Evolutionary conservation across 441 rosid species (phyloP).

Genomic region (Gossypium armourianum): DNA sequence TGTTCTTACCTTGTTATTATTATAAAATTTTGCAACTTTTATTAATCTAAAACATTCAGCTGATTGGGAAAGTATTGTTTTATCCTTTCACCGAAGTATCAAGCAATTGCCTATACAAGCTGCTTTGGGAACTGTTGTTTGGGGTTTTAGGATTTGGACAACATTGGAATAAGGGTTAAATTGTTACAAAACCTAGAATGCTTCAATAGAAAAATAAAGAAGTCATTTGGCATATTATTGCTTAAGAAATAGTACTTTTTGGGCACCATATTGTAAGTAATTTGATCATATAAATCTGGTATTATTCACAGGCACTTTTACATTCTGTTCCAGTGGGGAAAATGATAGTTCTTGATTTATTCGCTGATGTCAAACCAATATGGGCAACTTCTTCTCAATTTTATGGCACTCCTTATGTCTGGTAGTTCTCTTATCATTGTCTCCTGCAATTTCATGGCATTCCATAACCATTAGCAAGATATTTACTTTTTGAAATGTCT

Average conservation of each 20-base stretch:
- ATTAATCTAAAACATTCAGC: not conserved
- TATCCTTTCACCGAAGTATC: not conserved
- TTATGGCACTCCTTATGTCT: conserved; percentile 84
- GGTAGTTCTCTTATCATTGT: conserved; percentile 34
- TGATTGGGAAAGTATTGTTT: not conserved
- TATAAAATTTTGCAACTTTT: not conserved
- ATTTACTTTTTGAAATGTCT: conserved; percentile 6
- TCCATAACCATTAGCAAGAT: not conserved
- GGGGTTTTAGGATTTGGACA: conserved; percentile 1
- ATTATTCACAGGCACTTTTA: conserved; percentile 66
- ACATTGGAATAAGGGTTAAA: not conserved
- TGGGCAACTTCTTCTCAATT: conserved; percentile 77
- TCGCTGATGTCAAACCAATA: conserved; percentile 82
- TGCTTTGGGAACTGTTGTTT: not conserved
- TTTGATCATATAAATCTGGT: conserved; percentile 11
- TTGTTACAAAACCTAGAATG: not conserved
- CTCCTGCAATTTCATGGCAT: not conserved
- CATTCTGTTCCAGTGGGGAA: conserved; percentile 86
- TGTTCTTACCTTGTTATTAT: conserved; percentile 5
- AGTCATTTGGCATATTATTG: not conserved
- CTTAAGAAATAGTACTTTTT: conserved; percentile 2
- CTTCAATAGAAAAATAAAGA: conserved; percentile 2
- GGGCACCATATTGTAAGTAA: not conserved
- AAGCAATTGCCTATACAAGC: not conserved
- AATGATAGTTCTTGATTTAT: conserved; percentile 90